A percentile compares a stretch with the other conserved stretches of the same genome.
phyloP scores from a whole-genome alignment of 805 yeast species.

The Clavispora fructus region DNA sequence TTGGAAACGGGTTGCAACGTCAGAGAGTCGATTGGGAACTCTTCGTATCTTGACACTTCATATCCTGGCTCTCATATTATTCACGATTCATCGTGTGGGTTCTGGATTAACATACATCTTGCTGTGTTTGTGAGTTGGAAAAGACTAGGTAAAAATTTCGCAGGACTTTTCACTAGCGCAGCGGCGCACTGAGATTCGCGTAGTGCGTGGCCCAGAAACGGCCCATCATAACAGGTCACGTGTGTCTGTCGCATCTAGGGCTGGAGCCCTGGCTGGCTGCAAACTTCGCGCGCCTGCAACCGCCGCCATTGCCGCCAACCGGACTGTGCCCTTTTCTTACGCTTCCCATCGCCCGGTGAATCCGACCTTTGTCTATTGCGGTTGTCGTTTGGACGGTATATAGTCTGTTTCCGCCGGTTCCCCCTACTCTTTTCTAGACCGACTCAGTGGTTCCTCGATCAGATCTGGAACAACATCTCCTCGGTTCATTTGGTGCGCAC shows the following conservation, averaged over 20 bases:
- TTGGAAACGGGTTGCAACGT: too few species aligned
- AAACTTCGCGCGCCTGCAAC: background rate
- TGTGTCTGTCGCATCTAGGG: conserved; percentile 9
- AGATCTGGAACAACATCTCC: too few species aligned
- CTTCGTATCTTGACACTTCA: too few species aligned
- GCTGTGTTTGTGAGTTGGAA: conserved; percentile 16
- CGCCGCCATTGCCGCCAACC: background rate
- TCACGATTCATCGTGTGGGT: background rate
- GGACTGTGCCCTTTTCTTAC: too few species aligned
- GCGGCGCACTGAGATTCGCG: conserved; percentile 7
- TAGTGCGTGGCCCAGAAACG: conserved; percentile 8
- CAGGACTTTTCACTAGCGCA: conserved; percentile 7
- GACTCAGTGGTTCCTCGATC: too few species aligned
- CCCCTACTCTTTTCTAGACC: too few species aligned
- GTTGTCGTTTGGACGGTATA: too few species aligned
- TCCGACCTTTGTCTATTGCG: too few species aligned
- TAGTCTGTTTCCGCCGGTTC: too few species aligned
- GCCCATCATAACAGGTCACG: conserved; percentile 5
- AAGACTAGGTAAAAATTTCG: conserved; percentile 5
- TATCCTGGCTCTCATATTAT: background rate
- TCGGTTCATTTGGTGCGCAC: too few species aligned
- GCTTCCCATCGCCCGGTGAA: too few species aligned
- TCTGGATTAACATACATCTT: conserved; percentile 13
- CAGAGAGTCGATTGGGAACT: too few species aligned
- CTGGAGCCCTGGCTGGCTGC: conserved; percentile 8